Evolutionary conservation across 2,329 filamentous ascomycete species (phyloP), one percentile per base, ranked within the genome.

Genomic region (Ceratocystis huliohia): DNA sequence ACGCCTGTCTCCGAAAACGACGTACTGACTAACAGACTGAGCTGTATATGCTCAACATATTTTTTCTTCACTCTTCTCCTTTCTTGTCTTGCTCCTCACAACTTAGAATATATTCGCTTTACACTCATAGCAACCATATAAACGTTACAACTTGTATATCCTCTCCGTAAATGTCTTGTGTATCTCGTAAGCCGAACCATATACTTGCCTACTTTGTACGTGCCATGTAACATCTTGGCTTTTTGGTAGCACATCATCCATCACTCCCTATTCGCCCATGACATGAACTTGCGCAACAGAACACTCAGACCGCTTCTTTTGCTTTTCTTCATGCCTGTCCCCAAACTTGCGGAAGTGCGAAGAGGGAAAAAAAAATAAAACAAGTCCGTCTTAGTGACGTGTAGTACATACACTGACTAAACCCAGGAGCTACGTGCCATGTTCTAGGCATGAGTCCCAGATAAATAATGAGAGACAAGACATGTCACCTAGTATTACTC

Each of bases 231-330:
- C 13, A 61, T 65, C 41, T 30, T 59, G 28, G 30, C 56, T 10
- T 41, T 41, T 8, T 59, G 6, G 13, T 33, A 30, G 17, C 56
- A 59, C 30, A 17, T 53, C 13, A n/a, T 53, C 48, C n/a, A 53
- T 7, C 10, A 22, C 48, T 20, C n/a, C n/a, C n/a, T 53, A 25
- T 22, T 28, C 25, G 48, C 48, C 22, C 5, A n/a, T 53, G 20
- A 28, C 48, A 53, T 53, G 48, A 28, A 28, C 22, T 5, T 28
- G 48, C 13, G 1, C 20, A 22, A 53, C 25, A 25, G 8, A 53
- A 10, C 48, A 22, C 22, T 53, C 48, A 28, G 56, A 59, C 56
- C 28, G 59, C 59, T 44, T 62, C 59, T 63, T 63, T 37, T 67
- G n/a, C 30, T 65, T 53, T 57, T 48, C 50, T 22, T 50, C 57